phyloP scores from a whole-genome alignment of 345 rosid species.

The Populus ilicifolia region DNA sequence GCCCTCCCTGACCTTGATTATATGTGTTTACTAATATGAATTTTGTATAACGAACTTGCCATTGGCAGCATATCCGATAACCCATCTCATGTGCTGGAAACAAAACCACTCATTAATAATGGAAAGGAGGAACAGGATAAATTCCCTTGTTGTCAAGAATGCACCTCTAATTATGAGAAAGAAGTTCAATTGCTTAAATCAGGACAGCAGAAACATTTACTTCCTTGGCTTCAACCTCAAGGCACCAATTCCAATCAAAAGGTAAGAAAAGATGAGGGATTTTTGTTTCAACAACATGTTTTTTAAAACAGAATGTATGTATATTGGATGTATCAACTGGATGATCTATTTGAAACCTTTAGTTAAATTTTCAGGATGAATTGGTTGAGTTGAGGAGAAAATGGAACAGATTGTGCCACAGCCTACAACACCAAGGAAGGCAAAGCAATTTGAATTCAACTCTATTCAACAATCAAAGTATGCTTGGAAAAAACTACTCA shows the following conservation, averaged over 20 bases:
- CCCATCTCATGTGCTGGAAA: constrained; percentile 45
- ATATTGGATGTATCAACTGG: neutral
- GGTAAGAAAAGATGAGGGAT: constrained; percentile 32
- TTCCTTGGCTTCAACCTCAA: constrained; percentile 64
- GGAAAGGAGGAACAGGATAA: constrained; percentile 51
- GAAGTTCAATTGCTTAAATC: constrained; percentile 61
- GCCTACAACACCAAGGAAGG: constrained; percentile 45
- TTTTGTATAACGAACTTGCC: neutral
- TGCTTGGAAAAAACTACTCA: constrained; percentile 28
- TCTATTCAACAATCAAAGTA: constrained; percentile 20
- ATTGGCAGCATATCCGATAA: constrained; percentile 35
- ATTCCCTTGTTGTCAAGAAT: constrained; percentile 61
- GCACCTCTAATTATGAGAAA: constrained; percentile 64
- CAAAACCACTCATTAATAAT: constrained; percentile 37
- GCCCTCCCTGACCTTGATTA: neutral
- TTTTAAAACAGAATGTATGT: no score
- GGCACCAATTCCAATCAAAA: constrained; percentile 38
- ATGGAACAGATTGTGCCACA: constrained; percentile 68
- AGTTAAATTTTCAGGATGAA: constrained; percentile 45
- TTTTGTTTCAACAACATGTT: neutral
- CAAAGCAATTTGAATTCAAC: constrained; percentile 13
- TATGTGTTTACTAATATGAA: neutral
- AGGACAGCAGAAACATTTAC: constrained; percentile 48
- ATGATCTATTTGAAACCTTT: neutral
- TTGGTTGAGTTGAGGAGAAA: constrained; percentile 52